Evolutionary conservation across 495 filamentous ascomycete species (phyloP).

Genomic region (Penicillium argentinense): DNA sequence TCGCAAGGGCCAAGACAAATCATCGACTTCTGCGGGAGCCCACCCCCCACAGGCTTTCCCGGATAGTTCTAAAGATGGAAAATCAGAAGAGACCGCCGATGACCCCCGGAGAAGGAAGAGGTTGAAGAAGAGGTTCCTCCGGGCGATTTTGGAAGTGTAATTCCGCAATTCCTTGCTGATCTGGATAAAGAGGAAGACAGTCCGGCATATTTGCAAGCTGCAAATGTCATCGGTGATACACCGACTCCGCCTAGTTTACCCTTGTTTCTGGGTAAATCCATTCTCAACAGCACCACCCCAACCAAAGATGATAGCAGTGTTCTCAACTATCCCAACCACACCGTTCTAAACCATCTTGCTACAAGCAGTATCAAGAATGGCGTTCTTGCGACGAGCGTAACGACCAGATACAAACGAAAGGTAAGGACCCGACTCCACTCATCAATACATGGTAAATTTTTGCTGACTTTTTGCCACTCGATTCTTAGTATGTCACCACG

Average conservation of each 20-base stretch:
- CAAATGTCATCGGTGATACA: constrained; percentile 67
- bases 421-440: constrained; percentile 47
- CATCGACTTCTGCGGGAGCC: constrained; percentile 34
- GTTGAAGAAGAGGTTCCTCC: constrained; percentile 48
- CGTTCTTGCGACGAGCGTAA: constrained; percentile 93
- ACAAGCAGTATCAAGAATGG: constrained; percentile 98
- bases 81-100: constrained; percentile 38
- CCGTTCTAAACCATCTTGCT: constrained; percentile 94
- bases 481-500: constrained; percentile 84
- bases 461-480: constrained; percentile 5
- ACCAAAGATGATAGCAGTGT: constrained; percentile 99
- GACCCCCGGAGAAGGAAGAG: constrained; percentile 45
- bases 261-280: constrained; percentile 90
- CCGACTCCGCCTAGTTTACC: constrained; percentile 83
- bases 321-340: constrained; percentile 92
- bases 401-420: constrained; percentile 95
- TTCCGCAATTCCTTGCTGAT: constrained; percentile 84
- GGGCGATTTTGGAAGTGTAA: constrained; percentile 53
- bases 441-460: no score
- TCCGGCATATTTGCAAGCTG: constrained; percentile 65
- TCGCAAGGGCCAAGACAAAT: constrained; percentile 22
- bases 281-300: constrained; percentile 82
- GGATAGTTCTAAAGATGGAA: constrained; percentile 33
- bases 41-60: constrained; percentile 49
- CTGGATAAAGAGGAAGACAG: constrained; percentile 80